Base-by-base conservation (phyloP, 129 eudicot species). In the Flaveria sonorensis region DNA sequence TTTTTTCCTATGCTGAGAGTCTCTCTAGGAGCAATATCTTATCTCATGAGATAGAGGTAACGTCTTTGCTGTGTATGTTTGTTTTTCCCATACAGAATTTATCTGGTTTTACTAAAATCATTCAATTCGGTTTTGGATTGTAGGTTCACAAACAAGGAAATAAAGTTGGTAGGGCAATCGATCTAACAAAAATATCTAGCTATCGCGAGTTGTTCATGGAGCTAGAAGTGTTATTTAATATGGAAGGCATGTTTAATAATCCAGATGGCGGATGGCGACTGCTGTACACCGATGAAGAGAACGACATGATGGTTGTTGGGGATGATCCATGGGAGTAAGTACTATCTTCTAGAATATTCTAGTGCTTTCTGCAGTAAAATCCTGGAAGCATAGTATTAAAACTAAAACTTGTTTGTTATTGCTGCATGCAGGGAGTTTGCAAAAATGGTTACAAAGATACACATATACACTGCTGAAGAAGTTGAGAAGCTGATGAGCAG, bases 71-170 rank as follows among this genome's bases (percentile, higher is more conserved):
- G 7, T 4, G 40, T 36, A 36, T 36, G 40, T 0, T 30, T 30
- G 30, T 30, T 30, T 36, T 32, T 32, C 5, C 1, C 7, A 36
- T 6, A 36, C 40, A 32, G 16, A 20, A 24, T 21, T 39, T 42
- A 30, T 57, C 1, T 14, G 7, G 20, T 72, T 71, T 10, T n/a
- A 13, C 18, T 62, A 4, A 76, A 65, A 68, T 59, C 8, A 6
- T 71, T 69, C 7, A 28, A 28, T 48, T 23, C 43, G 15, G 21
- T 26, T 20, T 21, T 26, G 75, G 64, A 32, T 39, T 87, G 46
- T 84, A 93, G 98, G 98, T 93, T 72, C 97, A 93, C 81, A 93
- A 90, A 73, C 98, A 93, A 88, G 97, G 98, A 42, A 93, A 87
- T 85, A 71, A 90, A 86, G 98, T 93, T 69, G 98, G 96, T 53